These are phyloP conservation scores for Porodaedalea pini DNA, from an alignment of 1,284 basidiomycete genomes.

Conservation along the genomic window DNA sequence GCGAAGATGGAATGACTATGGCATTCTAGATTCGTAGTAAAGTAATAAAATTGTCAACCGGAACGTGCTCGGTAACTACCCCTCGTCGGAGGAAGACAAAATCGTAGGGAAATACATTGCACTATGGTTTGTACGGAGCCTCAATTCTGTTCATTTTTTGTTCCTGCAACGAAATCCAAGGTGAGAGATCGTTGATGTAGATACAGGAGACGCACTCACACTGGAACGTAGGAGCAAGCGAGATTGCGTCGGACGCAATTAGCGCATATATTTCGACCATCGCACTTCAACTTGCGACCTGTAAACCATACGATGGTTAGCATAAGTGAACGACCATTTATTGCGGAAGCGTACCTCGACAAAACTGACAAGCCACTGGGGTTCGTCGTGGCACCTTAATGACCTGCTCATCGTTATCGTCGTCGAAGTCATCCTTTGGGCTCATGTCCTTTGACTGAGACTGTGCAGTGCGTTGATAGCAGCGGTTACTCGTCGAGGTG, in stretches of 20 bases:
- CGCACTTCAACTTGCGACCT: conserved; percentile 23
- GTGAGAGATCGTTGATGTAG: neutral
- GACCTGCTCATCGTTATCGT: conserved; percentile 14
- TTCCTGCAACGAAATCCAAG: neutral
- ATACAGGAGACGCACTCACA: conserved; percentile 12
- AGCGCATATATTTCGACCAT: conserved; percentile 21
- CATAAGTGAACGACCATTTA: neutral
- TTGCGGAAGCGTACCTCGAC: conserved; percentile 16
- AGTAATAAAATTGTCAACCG: neutral
- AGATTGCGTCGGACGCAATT: conserved; percentile 21
- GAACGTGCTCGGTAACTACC: neutral
- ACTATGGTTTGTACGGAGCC: neutral
- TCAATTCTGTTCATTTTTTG: neutral
- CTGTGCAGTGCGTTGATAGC: neutral
- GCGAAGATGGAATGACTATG: neutral
- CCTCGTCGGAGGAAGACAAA: neutral
- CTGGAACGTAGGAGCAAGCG: conserved; percentile 20
- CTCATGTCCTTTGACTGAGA: neutral
- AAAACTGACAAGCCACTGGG: conserved; percentile 23
- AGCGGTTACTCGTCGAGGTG: neutral
- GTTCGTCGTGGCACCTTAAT: conserved; percentile 21
- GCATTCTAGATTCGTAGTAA: neutral
- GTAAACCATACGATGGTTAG: neutral
- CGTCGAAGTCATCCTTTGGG: conserved; percentile 1
- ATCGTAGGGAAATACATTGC: neutral